Evolutionary conservation across 352 stramenopile genomes (phyloP).

Genomic region (Phytopythium helicoides): DNA sequence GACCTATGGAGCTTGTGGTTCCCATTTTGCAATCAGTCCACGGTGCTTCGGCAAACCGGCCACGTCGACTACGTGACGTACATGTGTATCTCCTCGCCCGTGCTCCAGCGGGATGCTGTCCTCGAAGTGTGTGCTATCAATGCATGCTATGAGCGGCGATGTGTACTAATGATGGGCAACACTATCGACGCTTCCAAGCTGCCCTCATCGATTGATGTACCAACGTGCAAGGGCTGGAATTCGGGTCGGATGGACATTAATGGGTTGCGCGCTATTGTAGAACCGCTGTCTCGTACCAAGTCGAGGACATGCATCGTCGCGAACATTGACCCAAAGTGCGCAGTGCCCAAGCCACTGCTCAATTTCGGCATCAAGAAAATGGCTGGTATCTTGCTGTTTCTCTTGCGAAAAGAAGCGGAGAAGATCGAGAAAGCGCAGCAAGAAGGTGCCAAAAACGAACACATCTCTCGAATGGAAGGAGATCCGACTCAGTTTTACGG

Average conservation of each 20-base stretch:
- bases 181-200: constrained; percentile 44
- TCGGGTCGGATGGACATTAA: constrained; percentile 70
- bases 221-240: constrained; percentile 65
- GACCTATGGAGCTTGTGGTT: constrained; percentile 74
- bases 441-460: constrained; percentile 43
- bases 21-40: constrained; percentile 71
- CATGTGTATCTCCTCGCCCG: constrained; percentile 64
- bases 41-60: constrained; percentile 48
- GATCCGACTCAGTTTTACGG: constrained; percentile 78
- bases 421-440: constrained; percentile 70
- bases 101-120: constrained; percentile 68
- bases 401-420: constrained; percentile 74
- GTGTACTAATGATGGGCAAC: constrained; percentile 60
- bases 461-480: constrained; percentile 53
- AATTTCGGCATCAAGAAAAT: constrained; percentile 88
- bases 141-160: constrained; percentile 72
- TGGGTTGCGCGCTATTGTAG: constrained; percentile 71
- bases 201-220: constrained; percentile 30
- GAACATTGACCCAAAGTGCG: constrained; percentile 79
- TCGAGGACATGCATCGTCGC: constrained; percentile 69
- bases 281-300: constrained; percentile 66
- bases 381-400: constrained; percentile 68
- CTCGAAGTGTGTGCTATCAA: constrained; percentile 78
- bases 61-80: constrained; percentile 65
- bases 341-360: constrained; percentile 61